Base-by-base conservation (phyloP, 768 basidiomycete species). In the Amanita pseudoporphyria region DNA sequence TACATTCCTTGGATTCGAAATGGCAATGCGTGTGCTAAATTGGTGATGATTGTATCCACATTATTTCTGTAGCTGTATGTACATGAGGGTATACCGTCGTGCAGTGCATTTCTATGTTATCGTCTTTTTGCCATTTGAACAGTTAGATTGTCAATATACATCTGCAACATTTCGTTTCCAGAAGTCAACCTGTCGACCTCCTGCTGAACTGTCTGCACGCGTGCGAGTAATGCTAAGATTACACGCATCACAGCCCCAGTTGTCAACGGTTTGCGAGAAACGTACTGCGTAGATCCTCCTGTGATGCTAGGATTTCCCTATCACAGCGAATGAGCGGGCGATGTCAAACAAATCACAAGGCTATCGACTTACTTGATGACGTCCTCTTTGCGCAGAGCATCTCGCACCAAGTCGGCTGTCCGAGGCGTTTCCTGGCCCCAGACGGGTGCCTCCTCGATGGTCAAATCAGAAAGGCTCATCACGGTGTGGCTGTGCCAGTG, bases 1-100 rank as follows among this genome's bases (percentile, higher is more conserved):
- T 1, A 98, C 95, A 0, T 98, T 97, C 76, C 78, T 95, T 50
- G 93, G 90, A 1, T 97, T 93, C 59, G 95, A 98, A 72, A 74
- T 97, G 68, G 90, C 89, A 38, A 91, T 81, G 67, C 77, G 92
- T 40, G 54, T 79, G 37, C 67, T 88, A 52, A 79, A 79, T 58
- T 67, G 35, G 36, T 47, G 12, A 47, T 6, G 21, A 26, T n/a
- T n/a, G n/a, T n/a, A n/a, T n/a, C n/a, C n/a, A n/a, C n/a, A n/a
- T n/a, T n/a, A 35, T 45, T 13, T 33, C 30, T 28, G 6, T 37
- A 46, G n/a, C 33, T 18, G 7, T 28, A 36, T n/a, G 12, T 35
- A 42, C 24, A 10, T 6, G 19, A 13, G 9, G 35, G 13, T 45
- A 24, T 47, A 35, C 31, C 28, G 6, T 19, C 16, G 16, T 21